Conservation (phyloP, 805 yeast species). For the Lachancea mirantina region DNA sequence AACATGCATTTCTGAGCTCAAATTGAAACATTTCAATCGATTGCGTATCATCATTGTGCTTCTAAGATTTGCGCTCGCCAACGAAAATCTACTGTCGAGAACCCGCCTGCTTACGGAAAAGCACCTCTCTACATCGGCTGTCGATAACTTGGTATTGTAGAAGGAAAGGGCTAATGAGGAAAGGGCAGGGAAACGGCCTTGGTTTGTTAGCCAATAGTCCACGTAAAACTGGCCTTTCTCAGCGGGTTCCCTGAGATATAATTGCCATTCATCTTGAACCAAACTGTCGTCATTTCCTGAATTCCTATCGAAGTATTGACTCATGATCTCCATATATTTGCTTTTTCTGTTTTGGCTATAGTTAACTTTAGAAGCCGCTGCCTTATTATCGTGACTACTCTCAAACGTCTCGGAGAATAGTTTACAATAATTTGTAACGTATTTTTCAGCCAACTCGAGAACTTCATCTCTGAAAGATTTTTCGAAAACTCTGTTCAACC, state of each 20-base stretch:
- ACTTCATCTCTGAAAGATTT: slow-evolving; percentile 1
- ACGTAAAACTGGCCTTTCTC: slow-evolving; percentile 8
- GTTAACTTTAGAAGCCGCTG: background rate
- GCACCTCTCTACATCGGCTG: slow-evolving; percentile 10
- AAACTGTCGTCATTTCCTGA: slow-evolving; percentile 1
- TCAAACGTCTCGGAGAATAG: no score
- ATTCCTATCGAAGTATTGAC: background rate
- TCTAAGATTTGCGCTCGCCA: slow-evolving; percentile 10
- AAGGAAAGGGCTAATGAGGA: slow-evolving; percentile 11
- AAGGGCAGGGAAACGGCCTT: slow-evolving; percentile 10
- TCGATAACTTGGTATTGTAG: slow-evolving; percentile 11
- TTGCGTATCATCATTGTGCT: slow-evolving; percentile 12
- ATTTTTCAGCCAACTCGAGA: slow-evolving; percentile 5
- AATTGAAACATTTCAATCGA: slow-evolving; percentile 12
- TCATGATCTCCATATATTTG: background rate
- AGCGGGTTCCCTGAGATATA: slow-evolving; percentile 12
- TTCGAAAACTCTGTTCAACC: slow-evolving; percentile 4
- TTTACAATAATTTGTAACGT: slow-evolving; percentile 6
- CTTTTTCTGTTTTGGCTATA: background rate
- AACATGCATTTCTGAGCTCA: no score
- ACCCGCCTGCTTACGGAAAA: slow-evolving; percentile 10
- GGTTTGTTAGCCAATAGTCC: slow-evolving; percentile 13
- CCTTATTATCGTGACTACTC: background rate
- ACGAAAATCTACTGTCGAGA: slow-evolving; percentile 9
- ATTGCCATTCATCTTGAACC: slow-evolving; percentile 10